Base-by-base conservation (phyloP, 208 protist species). In the Crithidia bombi region DNA sequence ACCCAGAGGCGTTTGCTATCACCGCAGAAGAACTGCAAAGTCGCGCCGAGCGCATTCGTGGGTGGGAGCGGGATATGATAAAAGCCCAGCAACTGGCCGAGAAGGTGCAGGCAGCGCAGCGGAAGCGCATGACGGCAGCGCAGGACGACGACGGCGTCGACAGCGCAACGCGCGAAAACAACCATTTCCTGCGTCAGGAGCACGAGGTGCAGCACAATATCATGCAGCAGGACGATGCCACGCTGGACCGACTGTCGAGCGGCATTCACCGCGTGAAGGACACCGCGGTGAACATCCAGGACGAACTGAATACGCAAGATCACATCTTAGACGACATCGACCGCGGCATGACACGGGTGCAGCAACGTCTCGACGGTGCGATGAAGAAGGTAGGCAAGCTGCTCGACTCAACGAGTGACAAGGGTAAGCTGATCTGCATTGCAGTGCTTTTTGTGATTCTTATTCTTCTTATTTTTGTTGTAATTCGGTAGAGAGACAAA, bases 271-370 rank as follows among this genome's bases (percentile, higher is more conserved):
- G 87, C 25, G 79, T 91, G 43, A 75, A 78, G 62, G 86, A 90
- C 21, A 95, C 85, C 6, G 85, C 90, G 0, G 69, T 85, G 26
- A 83, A 86, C 65, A 90, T 95, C 26, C 68, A 82, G 25, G 85
- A 95, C 47, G 90, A 95, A 67, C 75, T 95, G 57, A 81, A 79
- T n/a, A 89, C 83, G n/a, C 90, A 95, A 69, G 85, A 91, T 46
- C 73, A 88, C 68, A 84, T 93, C 15, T 44, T 95, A 11, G 75
- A 91, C 58, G 85, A 91, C 59, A 86, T 95, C 51, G 90, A 95
- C 47, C 77, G 63, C 7, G 87, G 85, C 36, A 92, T 95, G 82
- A 83, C 76, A 10, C 74, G 81, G 2, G 80, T 89, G 52, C 90
- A 95, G 78, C 73, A 86, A 64, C 79, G 81, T 9, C 73, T 95